Conservation (phyloP, 805 yeast genomes). For the Hyphopichia homilentoma region DNA sequence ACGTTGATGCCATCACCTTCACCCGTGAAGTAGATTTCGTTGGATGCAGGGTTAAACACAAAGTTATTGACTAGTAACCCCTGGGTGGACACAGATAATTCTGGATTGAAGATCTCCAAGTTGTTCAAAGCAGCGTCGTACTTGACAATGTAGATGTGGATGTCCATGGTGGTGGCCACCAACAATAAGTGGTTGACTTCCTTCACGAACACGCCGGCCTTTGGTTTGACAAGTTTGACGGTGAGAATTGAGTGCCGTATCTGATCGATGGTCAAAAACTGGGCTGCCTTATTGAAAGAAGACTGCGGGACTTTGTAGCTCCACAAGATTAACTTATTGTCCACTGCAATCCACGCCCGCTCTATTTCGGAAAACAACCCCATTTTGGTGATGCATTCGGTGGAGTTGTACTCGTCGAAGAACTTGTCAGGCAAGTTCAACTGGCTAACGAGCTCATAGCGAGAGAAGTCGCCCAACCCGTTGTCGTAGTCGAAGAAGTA, state of each 20-base stretch:
- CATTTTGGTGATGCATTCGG: slow-evolving; percentile 67
- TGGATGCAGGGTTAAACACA: slow-evolving; percentile 55
- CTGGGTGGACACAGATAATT: slow-evolving; percentile 72
- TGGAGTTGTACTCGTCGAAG: slow-evolving; percentile 64
- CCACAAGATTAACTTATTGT: slow-evolving; percentile 82
- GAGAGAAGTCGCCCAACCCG: slow-evolving; percentile 54
- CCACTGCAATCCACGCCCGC: slow-evolving; percentile 83
- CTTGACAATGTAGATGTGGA: slow-evolving; percentile 73
- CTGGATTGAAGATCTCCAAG: slow-evolving; percentile 75
- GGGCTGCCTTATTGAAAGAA: slow-evolving; percentile 41
- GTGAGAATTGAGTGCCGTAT: slow-evolving; percentile 72
- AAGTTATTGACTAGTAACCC: slow-evolving; percentile 72
- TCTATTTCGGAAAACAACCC: slow-evolving; percentile 80
- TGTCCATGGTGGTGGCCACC: slow-evolving; percentile 75
- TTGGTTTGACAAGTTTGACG: slow-evolving; percentile 78
- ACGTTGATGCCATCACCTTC: slow-evolving; percentile 70
- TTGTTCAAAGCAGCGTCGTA: slow-evolving; percentile 40
- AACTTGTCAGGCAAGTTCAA: slow-evolving; percentile 78
- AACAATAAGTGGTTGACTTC: slow-evolving; percentile 69
- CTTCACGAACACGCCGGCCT: slow-evolving; percentile 73
- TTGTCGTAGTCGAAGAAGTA: slow-evolving; percentile 50
- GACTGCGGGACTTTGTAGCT: slow-evolving; percentile 59
- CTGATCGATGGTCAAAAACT: slow-evolving; percentile 78
- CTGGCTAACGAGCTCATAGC: slow-evolving; percentile 70
- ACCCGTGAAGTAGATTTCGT: slow-evolving; percentile 85